These are phyloP conservation scores for Erodium trifolium DNA, from an alignment of 441 rosid species.

Conservation along the genomic window DNA sequence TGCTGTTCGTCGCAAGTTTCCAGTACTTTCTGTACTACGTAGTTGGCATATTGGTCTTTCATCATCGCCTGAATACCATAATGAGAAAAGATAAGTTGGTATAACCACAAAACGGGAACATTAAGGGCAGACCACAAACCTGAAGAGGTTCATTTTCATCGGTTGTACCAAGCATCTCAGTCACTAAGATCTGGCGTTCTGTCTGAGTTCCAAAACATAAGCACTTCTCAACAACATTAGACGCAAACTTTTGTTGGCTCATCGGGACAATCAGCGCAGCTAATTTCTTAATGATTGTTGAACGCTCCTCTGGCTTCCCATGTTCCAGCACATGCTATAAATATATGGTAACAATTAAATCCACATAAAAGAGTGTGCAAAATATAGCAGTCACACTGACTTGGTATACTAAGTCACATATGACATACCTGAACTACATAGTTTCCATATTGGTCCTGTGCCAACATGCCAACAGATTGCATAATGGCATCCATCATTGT, in stretches of 20 bases:
- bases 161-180: neutral
- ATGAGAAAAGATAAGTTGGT: neutral
- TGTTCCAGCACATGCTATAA: conserved; percentile 78
- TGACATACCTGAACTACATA: conserved; percentile 72
- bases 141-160: conserved; percentile 94
- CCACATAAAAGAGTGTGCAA: neutral
- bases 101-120: too few species aligned
- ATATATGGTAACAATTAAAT: conserved; percentile 2
- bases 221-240: too few species aligned
- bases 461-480: conserved; percentile 65
- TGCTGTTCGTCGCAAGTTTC: conserved; percentile 94
- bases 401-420: conserved; percentile 13
- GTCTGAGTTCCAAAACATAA: too few species aligned
- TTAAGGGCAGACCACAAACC: conserved; percentile 32
- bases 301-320: conserved; percentile 74
- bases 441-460: conserved; percentile 89
- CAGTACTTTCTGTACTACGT: conserved; percentile 89
- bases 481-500: conserved; percentile 81
- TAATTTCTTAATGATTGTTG: conserved; percentile 63
- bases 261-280: conserved; percentile 82
- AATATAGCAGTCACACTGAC: too few species aligned
- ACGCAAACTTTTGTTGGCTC: conserved; percentile 26
- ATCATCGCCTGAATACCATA: conserved; percentile 68
- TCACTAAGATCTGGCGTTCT: too few species aligned
- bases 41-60: conserved; percentile 98